Base-by-base conservation (phyloP, 805 yeast genomes). In the Yamadazyma tumulicola region DNA sequence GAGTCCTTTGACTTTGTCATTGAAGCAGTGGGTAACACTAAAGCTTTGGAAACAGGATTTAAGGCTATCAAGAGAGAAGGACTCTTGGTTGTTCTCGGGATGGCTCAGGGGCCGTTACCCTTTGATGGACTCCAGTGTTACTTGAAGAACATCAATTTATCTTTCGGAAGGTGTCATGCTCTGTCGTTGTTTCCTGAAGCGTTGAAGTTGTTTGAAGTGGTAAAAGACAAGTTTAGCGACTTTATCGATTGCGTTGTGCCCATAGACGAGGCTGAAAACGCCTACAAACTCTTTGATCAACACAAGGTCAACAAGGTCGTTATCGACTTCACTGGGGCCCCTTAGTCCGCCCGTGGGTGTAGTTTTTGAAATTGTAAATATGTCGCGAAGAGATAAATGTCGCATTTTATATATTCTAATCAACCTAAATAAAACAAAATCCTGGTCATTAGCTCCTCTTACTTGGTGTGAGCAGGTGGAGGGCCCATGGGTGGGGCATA, bases 151-250 rank as follows among this genome's bases (percentile, higher is more conserved):
- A 57, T 76, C 37, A 72, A 74, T 8, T 46, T 77, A 26, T 77
- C 78, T 20, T 78, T 78, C 51, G 85, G 85, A 3, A 54, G 84
- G 47, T 78, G 84, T 52, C 82, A 80, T 25, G 75, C 75, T 3
- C 69, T 78, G 66, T 65, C 80, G 2, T 57, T 76, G 24, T 78
- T 73, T 47, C 64, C 57, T 8, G 81, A 76, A 27, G 65, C 82
- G 0, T 58, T 77, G 21, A 60, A 62, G 26, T 58, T 72, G 0
- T 75, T 78, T 49, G 67, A 65, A 34, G 42, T 48, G 11, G 57
- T 74, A 31, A 65, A 72, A 24, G 51, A 50, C 21, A 64, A 70
- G 37, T 74, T 77, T 42, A 62, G 50, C n/a, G 64, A 52, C n/a
- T 75, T 78, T 45, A 67, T 78, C 21, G 83, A 76, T 42, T 52